Percentiles rank a stretch among this genome's conserved stretches.
These are phyloP conservation scores for Breviolum minutum DNA, from an alignment of 73 alveolate genomes.

Conservation along the genomic window DNA sequence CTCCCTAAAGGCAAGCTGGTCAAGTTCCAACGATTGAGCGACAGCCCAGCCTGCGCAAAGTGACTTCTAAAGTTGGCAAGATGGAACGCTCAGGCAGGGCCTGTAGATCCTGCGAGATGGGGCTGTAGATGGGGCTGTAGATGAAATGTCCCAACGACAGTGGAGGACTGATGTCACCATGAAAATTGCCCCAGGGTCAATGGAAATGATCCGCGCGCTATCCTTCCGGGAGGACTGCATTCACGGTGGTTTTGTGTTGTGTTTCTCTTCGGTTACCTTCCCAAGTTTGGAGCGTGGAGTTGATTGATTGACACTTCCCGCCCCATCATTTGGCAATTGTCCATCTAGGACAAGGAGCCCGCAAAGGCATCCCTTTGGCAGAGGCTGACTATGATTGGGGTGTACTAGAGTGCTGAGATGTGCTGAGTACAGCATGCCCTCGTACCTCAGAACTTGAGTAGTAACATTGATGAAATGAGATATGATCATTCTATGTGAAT, in stretches of 20 bases:
- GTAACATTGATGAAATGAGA: no score
- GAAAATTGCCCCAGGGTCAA: constrained; percentile 22
- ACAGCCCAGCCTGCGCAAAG: constrained; percentile 63
- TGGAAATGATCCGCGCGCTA: constrained; percentile 78
- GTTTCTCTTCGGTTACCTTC: not conserved
- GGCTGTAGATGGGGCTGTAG: not conserved
- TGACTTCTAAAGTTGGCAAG: not conserved
- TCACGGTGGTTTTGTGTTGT: not conserved
- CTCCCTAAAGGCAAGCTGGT: constrained; percentile 16
- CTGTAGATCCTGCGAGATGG: not conserved
- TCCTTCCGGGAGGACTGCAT: constrained; percentile 73
- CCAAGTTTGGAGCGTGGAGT: not conserved
- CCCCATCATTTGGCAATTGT: no score
- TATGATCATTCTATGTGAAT: no score
- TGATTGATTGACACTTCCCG: not conserved
- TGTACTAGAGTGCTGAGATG: no score
- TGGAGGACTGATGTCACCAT: not conserved
- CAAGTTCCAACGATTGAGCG: constrained; percentile 29
- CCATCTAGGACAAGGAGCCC: constrained; percentile 40
- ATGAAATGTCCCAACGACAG: no score
- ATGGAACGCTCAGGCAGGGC: not conserved
- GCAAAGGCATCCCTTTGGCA: constrained; percentile 24
- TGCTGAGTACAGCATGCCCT: not conserved
- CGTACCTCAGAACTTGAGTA: no score
- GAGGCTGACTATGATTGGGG: not conserved